Base-by-base conservation (phyloP, 129 eudicot genomes). In the Flaveria bidentis region DNA sequence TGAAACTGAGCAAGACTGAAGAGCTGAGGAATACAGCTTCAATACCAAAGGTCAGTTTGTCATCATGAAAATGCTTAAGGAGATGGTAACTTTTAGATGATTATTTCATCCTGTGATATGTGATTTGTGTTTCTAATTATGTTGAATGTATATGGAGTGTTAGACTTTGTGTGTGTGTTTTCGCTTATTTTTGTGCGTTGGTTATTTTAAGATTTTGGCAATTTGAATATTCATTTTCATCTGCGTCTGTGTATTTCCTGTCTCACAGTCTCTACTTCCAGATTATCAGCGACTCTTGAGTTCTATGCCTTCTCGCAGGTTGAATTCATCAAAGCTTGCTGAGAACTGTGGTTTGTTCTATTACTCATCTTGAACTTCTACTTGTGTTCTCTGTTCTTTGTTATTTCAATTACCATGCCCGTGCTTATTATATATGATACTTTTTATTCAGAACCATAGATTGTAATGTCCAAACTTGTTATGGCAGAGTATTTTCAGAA, bases 271-370 rank as follows among this genome's bases (percentile, higher is more conserved):
- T 81, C 88, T 94, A 75, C 99, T 94, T 94, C 99, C 96, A 86
- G 96, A 94, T 86, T 94, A 94, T 82, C 99, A 91, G 84, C 89
- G 97, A 57, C 96, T 94, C 75, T 85, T 94, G 89, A 91, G 99
- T 80, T 94, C 99, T 78, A 86, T 69, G 82, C 99, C 99, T 84
- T 79, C 99, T 83, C 97, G 97, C 91, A 94, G 99, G 87, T 82
- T 94, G 82, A 94, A 94, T 86, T 85, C 99, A 49, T 89, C 99
- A 69, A 94, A 94, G 88, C 99, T 94, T 77, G 80, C 84, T 39
- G 99, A 94, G 75, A 91, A 87, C 86, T 86, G 99, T 83, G 99
- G 98, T 91, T 17, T 84, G 93, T 82, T 46, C 77, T 69, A 80
- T 64, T 30, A 16, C 74, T 51, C 78, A 4, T 39, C 77, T 67